Conservation (phyloP, 768 basidiomycete genomes). For the Lepiota venenata region DNA sequence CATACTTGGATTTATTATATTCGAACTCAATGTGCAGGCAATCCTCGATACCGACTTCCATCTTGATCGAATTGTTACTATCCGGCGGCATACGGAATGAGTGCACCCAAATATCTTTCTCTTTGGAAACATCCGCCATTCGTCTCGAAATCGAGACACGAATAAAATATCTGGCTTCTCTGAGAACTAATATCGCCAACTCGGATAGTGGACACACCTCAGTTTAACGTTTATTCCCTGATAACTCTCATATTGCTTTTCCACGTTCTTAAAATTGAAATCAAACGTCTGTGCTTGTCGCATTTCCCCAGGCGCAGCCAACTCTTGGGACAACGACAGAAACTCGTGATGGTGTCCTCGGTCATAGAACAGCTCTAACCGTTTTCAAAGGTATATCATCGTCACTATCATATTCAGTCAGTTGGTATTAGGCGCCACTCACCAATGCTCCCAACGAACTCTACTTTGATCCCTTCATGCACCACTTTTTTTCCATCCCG, state of each 20-base stretch:
- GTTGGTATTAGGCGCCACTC: slow-evolving; percentile 20
- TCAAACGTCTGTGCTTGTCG: slow-evolving; percentile 95
- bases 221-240: slow-evolving; percentile 98
- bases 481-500: slow-evolving; percentile 93
- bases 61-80: slow-evolving; percentile 97
- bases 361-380: slow-evolving; percentile 88
- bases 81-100: slow-evolving; percentile 99
- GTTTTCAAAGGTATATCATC: background rate
- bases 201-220: slow-evolving; percentile 48
- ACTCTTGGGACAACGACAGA: slow-evolving; percentile 90
- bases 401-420: slow-evolving; percentile 1
- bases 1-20: slow-evolving; percentile 98
- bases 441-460: slow-evolving; percentile 97
- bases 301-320: slow-evolving; percentile 96
- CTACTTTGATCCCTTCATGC: slow-evolving; percentile 97
- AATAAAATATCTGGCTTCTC: slow-evolving; percentile 72
- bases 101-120: slow-evolving; percentile 96
- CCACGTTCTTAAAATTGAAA: slow-evolving; percentile 98
- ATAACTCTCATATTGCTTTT: slow-evolving; percentile 99
- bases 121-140: slow-evolving; percentile 92
- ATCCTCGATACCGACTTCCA: slow-evolving; percentile 99
- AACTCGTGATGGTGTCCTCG: slow-evolving; percentile 98
- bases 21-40: slow-evolving; percentile 99
- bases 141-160: slow-evolving; percentile 88
- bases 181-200: slow-evolving; percentile 7